Evolutionary conservation across 2,329 filamentous ascomycete species (phyloP), one percentile per base, ranked within the genome.

Genomic region (Pseudopithomyces maydicus): DNA sequence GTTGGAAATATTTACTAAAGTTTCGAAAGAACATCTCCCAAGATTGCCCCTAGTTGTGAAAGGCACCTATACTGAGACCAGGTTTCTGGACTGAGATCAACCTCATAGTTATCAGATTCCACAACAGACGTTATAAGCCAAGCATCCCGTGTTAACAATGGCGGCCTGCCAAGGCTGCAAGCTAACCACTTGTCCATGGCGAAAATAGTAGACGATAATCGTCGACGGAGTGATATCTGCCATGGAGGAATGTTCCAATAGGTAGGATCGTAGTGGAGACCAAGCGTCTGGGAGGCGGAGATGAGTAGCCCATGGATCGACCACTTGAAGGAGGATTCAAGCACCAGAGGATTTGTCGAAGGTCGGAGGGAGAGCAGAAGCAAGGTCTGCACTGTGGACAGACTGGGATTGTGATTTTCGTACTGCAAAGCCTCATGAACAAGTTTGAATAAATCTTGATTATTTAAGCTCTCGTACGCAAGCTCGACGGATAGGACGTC

Each of bases 401-500:
- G 36, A 33, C 38, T 50, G 6, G 54, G 57, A 44, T 55, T 55
- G 22, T 60, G 57, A 17, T 54, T 32, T 45, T 57, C 57, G 26
- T 47, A 60, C 11, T 49, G 51, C 6, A 60, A 23, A 3, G 51
- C 54, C 29, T 60, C 45, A n/a, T 39, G 15, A n/a, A 60, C 22
- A 19, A 60, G 15, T 20, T 45, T 52, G 36, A 57, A 55, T 29
- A 60, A 48, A 26, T 45, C 51, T 49, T 49, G 26, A 17, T 43
- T 57, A 12, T 57, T 50, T 26, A 60, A 39, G 20, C 15, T 52
- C 14, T 60, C 54, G 22, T 60, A 57, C 10, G 57, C 57, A 14
- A 57, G 29, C 33, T 60, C 57, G n/a, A 60, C 52, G 15, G 57
- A 60, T 7, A 60, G 33, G 17, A 55, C 46, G 52, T 60, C 54